Percentiles rank a stretch among this genome's conserved stretches.
These are phyloP conservation scores for Phlegmacium glaucopus DNA, from an alignment of 768 basidiomycete species.

Conservation along the genomic window DNA sequence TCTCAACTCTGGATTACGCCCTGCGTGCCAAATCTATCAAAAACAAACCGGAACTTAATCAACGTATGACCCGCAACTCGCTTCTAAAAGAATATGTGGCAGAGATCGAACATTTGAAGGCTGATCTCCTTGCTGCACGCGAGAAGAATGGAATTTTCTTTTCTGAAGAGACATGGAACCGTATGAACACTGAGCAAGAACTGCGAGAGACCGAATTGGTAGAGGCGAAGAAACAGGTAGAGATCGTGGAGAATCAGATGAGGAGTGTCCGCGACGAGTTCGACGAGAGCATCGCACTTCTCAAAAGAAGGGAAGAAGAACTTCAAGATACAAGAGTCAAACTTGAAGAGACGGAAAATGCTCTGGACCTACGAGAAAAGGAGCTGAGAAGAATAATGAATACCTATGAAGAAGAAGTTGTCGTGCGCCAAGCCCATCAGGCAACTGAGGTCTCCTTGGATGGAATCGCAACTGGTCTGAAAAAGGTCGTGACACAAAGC, in stretches of 20 bases:
- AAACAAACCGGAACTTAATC: conserved; percentile 94
- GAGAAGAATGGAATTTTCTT: conserved; percentile 98
- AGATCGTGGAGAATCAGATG: conserved; percentile 81
- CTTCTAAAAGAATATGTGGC: conserved; percentile 90
- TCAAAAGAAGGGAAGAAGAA: conserved; percentile 76
- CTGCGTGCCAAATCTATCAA: conserved; percentile 92
- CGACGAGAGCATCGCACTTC: conserved; percentile 78
- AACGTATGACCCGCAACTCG: conserved; percentile 88
- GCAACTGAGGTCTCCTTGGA: conserved; percentile 70
- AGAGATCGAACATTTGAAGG: conserved; percentile 92
- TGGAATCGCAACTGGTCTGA: conserved; percentile 67
- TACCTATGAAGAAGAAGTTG: conserved; percentile 74
- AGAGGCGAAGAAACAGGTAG: conserved; percentile 80
- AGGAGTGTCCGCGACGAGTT: conserved; percentile 83
- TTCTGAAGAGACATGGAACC: conserved; percentile 86
- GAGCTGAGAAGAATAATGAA: conserved; percentile 57
- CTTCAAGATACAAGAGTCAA: conserved; percentile 57
- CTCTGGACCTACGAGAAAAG: conserved; percentile 49
- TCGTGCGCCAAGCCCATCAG: conserved; percentile 76
- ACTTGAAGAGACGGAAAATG: conserved; percentile 48
- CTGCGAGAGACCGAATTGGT: conserved; percentile 71
- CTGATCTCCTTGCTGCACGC: conserved; percentile 84
- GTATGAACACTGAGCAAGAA: conserved; percentile 76
- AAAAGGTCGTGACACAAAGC: conserved; percentile 61
- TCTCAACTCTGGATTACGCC: conserved; percentile 97